Conservation (phyloP, 2,329 filamentous ascomycete genomes). For the Aspergillus flavus region DNA sequence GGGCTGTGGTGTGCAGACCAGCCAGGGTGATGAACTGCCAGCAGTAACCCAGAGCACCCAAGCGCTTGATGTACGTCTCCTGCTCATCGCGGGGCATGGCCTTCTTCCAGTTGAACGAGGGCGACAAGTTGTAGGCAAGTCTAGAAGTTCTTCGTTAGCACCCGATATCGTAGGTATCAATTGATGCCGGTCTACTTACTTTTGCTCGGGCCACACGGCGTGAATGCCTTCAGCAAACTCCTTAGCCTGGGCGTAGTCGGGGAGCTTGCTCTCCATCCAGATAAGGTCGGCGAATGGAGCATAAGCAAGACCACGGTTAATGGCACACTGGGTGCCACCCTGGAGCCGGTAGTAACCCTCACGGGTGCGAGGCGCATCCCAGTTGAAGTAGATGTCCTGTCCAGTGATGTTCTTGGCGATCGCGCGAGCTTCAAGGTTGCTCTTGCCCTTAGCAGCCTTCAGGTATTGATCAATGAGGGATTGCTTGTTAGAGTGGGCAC, state of each 20-base stretch:
- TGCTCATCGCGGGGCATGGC: conserved; percentile 91
- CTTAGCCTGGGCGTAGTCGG: conserved; percentile 86
- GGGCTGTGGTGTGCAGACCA: conserved; percentile 90
- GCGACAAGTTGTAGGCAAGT: conserved; percentile 96
- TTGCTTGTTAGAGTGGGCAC: conserved; percentile 67
- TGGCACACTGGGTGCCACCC: conserved; percentile 86
- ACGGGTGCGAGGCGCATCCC: conserved; percentile 88
- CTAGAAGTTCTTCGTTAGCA: conserved; percentile 49
- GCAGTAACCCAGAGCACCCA: conserved; percentile 88
- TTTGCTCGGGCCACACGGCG: conserved; percentile 92
- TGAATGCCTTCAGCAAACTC: conserved; percentile 94
- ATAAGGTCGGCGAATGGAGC: conserved; percentile 93
- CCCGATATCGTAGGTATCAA: background rate
- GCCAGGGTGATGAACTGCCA: conserved; percentile 99
- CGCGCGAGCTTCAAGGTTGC: conserved; percentile 76
- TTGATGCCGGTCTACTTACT: conserved; percentile 61
- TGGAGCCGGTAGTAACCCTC: conserved; percentile 95
- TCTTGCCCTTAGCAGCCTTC: conserved; percentile 74
- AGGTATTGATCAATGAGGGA: conserved; percentile 69
- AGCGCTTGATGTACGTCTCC: conserved; percentile 93
- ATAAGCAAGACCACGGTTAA: conserved; percentile 89
- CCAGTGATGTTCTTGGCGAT: conserved; percentile 78
- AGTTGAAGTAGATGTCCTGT: conserved; percentile 85
- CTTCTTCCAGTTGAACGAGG: conserved; percentile 99
- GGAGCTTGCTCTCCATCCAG: conserved; percentile 99